Percentiles rank a stretch among this genome's conserved stretches.
Conservation (phyloP, 75 land plant genomes). For the Adiantum capillusveneris region DNA sequence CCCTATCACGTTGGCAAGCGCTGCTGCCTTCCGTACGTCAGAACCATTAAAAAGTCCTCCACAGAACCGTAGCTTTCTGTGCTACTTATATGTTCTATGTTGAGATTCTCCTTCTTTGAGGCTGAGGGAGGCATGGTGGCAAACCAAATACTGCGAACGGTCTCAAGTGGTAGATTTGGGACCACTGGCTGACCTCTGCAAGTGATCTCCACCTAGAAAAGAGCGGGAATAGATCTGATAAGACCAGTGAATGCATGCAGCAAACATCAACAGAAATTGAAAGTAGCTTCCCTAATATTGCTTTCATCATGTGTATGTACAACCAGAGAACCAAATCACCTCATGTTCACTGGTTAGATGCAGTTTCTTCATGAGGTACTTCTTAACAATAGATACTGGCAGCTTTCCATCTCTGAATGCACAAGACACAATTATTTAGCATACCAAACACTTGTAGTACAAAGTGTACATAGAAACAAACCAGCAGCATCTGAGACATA, state of each 20-base stretch:
- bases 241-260: no score
- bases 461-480: not conserved
- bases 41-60: slow-evolving; percentile 66
- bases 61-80: slow-evolving; percentile 26
- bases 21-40: slow-evolving; percentile 39
- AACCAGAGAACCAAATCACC: slow-evolving; percentile 32
- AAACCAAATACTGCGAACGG: slow-evolving; percentile 58
- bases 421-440: not conserved
- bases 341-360: slow-evolving; percentile 61
- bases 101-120: slow-evolving; percentile 3
- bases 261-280: no score
- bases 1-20: no score
- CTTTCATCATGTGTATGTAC: no score
- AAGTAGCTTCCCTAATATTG: no score
- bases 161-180: slow-evolving; percentile 47
- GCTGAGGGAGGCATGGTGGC: slow-evolving; percentile 24
- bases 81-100: slow-evolving; percentile 11
- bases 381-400: slow-evolving; percentile 73
- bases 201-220: slow-evolving; percentile 57
- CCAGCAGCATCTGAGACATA: not conserved
- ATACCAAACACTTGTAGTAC: not conserved
- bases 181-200: slow-evolving; percentile 63
- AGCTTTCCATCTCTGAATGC: slow-evolving; percentile 63
- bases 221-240: not conserved
- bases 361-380: slow-evolving; percentile 72